phyloP scores from a whole-genome alignment of 2,329 filamentous ascomycete genomes.

The Coniochaeta sp. region DNA sequence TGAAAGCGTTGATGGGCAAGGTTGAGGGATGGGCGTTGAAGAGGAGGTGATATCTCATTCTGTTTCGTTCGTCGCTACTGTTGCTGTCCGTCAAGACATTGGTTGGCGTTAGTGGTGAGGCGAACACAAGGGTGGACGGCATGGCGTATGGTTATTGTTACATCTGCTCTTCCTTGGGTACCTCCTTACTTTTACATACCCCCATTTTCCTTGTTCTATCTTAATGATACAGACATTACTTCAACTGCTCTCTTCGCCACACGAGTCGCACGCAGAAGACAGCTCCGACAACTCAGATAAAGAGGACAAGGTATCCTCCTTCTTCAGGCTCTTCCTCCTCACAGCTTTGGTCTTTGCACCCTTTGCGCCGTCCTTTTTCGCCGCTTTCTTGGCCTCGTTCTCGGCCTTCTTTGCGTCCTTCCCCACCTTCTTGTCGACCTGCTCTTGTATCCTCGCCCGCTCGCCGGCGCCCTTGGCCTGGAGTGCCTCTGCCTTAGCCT shows the following conservation, averaged over 20 bases:
- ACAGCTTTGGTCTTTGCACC: conserved; percentile 17
- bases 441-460: conserved; percentile 66
- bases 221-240: not conserved
- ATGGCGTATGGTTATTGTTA: not conserved
- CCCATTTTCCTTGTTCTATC: not conserved
- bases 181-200: conserved; percentile 4
- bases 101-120: too few relatives aligned
- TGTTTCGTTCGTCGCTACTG: not conserved
- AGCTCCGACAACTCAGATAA: conserved; percentile 5
- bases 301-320: conserved; percentile 7
- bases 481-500: conserved; percentile 54
- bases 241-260: not conserved
- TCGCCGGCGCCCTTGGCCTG: conserved; percentile 62
- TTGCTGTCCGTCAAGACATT: not conserved
- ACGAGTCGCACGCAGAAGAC: not conserved
- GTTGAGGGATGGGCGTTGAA: conserved; percentile 43
- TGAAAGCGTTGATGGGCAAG: conserved; percentile 63
- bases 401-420: conserved; percentile 44
- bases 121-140: not conserved
- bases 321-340: conserved; percentile 22
- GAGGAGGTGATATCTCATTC: conserved; percentile 14
- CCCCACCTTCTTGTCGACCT: conserved; percentile 67
- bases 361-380: conserved; percentile 20
- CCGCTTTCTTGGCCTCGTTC: conserved; percentile 15
- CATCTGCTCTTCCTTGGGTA: not conserved